Evolutionary conservation across 2,329 filamentous ascomycete genomes (phyloP), one percentile per base, ranked within the genome.

Genomic region (Trichoderma sp.): DNA sequence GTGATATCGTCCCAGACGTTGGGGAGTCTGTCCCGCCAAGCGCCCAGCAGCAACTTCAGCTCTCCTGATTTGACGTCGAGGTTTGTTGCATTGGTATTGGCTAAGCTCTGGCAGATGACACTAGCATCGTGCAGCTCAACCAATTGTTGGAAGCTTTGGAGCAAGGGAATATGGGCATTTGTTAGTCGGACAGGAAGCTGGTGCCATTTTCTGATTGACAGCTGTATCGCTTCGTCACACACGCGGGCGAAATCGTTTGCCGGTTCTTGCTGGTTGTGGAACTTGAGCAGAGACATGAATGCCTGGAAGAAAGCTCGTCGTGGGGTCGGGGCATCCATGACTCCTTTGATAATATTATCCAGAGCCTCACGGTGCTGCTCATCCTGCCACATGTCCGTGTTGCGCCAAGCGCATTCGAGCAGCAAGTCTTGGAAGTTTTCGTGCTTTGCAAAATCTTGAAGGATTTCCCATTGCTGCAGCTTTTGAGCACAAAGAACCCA

Each of bases 1-100:
- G 96, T 97, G 79, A 99, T 99, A 78, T 99, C 96, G 78, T 99
- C 96, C 96, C 96, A 99, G 4, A 97, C 91, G 76, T 99, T 99
- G 1, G 96, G 96, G 64, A 99, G 83, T 59, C 96, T 89, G 77
- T 99, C 96, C 69, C 96, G 90, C 96, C 96, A 99, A 8, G 95
- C 96, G 66, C 93, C 93, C 5, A 99, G 86, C 4, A 98, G 87
- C 64, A 99, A 58, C 81, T 99, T 99, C 2, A 99, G 86, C 81
- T 99, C 96, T 68, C 94, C 92, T 24, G 94, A 97, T 80, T 99
- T 99, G 72, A 90, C 89, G 75, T 99, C 96, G 59, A 99, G 84
- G 76, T 99, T 99, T 14, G 83, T 83, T 72, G 91, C 88, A 68
- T 89, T 97, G 2, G 96, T 99, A 74, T 90, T 89, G 1, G 92